Base-by-base conservation (phyloP, 208 protist genomes). In the Leishmania aethiopica region DNA sequence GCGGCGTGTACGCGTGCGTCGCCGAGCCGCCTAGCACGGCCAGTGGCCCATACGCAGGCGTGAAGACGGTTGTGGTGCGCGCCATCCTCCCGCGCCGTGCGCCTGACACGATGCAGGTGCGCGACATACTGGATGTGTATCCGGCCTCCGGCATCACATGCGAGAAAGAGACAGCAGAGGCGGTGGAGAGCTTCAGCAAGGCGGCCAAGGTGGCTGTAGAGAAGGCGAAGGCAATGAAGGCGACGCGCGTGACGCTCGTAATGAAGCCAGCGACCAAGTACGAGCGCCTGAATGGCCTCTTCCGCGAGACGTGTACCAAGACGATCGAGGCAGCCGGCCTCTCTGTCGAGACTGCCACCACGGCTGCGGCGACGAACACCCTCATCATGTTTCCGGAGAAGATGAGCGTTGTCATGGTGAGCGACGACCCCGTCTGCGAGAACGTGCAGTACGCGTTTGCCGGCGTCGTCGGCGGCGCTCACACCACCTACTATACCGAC, bases 41-140 rank as follows among this genome's bases (percentile, higher is more conserved):
- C 47, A 85, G 80, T 19, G 83, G 86, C 25, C 76, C 85, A 8
- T 97, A 95, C 86, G 84, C 82, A 19, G 91, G 89, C 42, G 90
- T 94, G 35, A 80, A 88, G 78, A 92, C 94, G 0, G 86, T 87
- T 35, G 78, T 97, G 15, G 88, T 97, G 37, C 92, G 94, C 47
- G 91, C 93, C 13, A 83, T 97, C 40, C 87, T 96, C 35, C 94
- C 94, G 17, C 90, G 92, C 53, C 32, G 79, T 11, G 79, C 86
- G 45, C 74, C 81, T 37, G 90, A 90, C 45, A 83, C 75, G 47
- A 84, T 97, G 77, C 91, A 91, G 85, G 79, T 95, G 83, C 92
- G 94, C 32, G 94, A 97, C 69, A 77, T 87, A 17, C n/a, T 97
- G 19, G 94, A 97, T 66, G 91, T 95, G 3, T 95, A 90, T 76